Evolutionary conservation across 2,329 filamentous ascomycete species (phyloP).

Genomic region (Reticulascus tulasneorum): DNA sequence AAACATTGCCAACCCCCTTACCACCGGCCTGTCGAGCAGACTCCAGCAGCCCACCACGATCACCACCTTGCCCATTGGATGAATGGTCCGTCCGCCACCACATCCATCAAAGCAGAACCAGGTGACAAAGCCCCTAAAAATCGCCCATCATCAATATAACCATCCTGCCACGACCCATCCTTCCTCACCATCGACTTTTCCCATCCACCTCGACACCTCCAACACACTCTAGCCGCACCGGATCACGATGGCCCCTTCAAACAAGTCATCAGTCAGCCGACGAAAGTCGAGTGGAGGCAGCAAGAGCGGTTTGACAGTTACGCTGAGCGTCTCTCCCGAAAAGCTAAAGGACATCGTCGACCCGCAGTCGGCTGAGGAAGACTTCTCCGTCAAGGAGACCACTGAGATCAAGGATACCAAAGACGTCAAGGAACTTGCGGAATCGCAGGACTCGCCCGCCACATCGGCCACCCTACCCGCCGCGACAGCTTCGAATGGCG

Average conservation of each 20-base stretch:
- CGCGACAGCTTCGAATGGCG: conserved; percentile 42
- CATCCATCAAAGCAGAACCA: conserved; percentile 11
- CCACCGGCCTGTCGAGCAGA: conserved; percentile 1
- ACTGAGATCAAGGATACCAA: conserved; percentile 21
- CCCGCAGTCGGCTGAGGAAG: conserved; percentile 37
- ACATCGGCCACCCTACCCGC: conserved; percentile 35
- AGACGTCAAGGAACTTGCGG: conserved; percentile 26
- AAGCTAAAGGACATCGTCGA: conserved; percentile 48
- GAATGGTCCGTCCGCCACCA: conserved; percentile 14
- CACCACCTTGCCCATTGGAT: conserved; percentile 10
- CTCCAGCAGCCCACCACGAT: neutral
- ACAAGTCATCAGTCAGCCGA: conserved; percentile 10
- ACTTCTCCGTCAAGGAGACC: conserved; percentile 39
- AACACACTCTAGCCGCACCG: neutral
- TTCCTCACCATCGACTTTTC: conserved; percentile 4
- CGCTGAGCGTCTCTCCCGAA: conserved; percentile 46
- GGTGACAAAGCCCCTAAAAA: conserved; percentile 10
- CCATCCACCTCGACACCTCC: conserved; percentile 1
- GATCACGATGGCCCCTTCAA: conserved; percentile 12
- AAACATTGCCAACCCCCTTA: conserved; percentile 9
- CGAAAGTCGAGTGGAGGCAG: conserved; percentile 14
- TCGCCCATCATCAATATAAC: too few relatives aligned
- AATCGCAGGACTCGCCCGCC: conserved; percentile 41
- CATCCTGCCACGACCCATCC: conserved; percentile 3
- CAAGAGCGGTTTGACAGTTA: conserved; percentile 39